Evolutionary conservation across 108 stramenopile species (phyloP).

Genomic region (Cyclotella cryptica): DNA sequence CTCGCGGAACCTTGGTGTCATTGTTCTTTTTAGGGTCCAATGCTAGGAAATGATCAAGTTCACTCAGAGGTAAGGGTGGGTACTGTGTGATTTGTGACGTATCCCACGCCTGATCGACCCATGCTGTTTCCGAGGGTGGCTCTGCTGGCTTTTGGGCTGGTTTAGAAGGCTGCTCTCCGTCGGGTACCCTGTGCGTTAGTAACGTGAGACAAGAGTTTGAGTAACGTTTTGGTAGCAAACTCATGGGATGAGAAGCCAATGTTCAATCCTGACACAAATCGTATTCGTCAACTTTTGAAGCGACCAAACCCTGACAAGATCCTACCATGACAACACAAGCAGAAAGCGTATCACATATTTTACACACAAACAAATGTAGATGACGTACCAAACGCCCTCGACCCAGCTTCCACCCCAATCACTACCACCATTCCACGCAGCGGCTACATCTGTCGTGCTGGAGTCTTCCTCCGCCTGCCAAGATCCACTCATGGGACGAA

Average conservation of each 20-base stretch:
- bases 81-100: slow-evolving; percentile 22
- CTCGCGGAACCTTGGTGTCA: slow-evolving; percentile 22
- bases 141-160: slow-evolving; percentile 16
- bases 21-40: neutral
- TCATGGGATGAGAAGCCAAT: neutral
- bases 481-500: slow-evolving; percentile 16
- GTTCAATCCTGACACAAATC: neutral
- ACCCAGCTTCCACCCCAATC: slow-evolving; percentile 55
- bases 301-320: neutral
- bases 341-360: neutral
- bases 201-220: neutral
- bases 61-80: slow-evolving; percentile 19
- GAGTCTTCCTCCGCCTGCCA: neutral
- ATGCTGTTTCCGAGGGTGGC: slow-evolving; percentile 14
- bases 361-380: neutral
- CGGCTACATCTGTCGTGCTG: slow-evolving; percentile 6
- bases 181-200: slow-evolving; percentile 22
- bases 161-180: slow-evolving; percentile 16
- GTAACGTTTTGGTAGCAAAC: neutral
- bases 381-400: slow-evolving; percentile 47
- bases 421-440: slow-evolving; percentile 45
- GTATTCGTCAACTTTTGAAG: neutral
- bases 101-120: slow-evolving; percentile 28
- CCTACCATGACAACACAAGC: neutral
- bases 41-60: slow-evolving; percentile 9